Base-by-base conservation (phyloP, 371 early-diverging fungal species). In the Actinomucor elegans region DNA sequence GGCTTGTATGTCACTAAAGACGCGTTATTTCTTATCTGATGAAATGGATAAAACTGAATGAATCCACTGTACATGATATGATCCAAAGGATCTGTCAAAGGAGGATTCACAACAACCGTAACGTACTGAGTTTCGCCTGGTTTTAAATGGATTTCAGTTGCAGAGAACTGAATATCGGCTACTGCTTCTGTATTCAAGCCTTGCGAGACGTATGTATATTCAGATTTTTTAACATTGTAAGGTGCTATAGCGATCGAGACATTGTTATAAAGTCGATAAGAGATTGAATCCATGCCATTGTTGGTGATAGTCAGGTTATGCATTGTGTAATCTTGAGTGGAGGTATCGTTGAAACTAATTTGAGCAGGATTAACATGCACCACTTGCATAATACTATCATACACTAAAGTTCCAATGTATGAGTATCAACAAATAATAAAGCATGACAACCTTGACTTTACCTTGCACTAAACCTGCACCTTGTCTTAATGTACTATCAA, bases 381-480 rank as follows among this genome's bases (percentile, higher is more conserved):
- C n/a, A 73, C 55, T 32, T 80, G 54, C 33, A 33, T 57, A 48
- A 89, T 64, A 27, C 91, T 77, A 52, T 78, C 64, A 59, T 73
- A 68, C 28, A 83, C 66, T 50, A 15, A n/a, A n/a, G 14, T 26
- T 21, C 2, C 5, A 42, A 26, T 21, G 8, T 12, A 45, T 23
- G 26, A 31, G 9, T 31, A 31, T 31, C n/a, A n/a, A n/a, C n/a
- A n/a, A n/a, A n/a, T n/a, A n/a, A n/a, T n/a, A n/a, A n/a, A n/a
- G n/a, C n/a, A n/a, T n/a, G n/a, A n/a, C n/a, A n/a, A n/a, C n/a
- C n/a, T n/a, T n/a, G n/a, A n/a, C n/a, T 15, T 27, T 24, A 48
- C 48, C 48, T 59, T 90, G 78, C 41, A 92, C 66, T 14, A 90
- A 63, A 23, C 92, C 92, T 29, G 88, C 77, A 18, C 92, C 92